phyloP scores from a whole-genome alignment of 2,329 filamentous ascomycete species.

The Boeremia lycopersici region DNA sequence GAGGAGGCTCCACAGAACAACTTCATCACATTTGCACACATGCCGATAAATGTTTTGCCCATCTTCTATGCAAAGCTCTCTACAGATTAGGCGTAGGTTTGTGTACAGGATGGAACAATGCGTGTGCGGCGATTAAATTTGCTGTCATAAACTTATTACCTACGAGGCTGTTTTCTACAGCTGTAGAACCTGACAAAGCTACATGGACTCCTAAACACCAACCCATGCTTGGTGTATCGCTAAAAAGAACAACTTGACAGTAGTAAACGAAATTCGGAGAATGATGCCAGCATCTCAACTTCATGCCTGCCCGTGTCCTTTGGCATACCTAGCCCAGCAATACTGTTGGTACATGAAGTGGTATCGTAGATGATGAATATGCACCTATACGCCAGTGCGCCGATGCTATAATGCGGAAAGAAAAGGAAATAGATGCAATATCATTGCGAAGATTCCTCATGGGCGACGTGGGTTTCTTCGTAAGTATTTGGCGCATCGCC shows the following conservation, averaged over 20 bases:
- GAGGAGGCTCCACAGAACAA: not conserved
- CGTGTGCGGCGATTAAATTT: not conserved
- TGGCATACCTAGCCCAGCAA: not conserved
- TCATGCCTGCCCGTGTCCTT: not conserved
- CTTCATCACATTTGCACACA: not conserved
- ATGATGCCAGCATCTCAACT: not conserved
- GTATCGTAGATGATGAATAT: conserved; percentile 5
- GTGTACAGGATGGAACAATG: no score
- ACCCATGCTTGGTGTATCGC: not conserved
- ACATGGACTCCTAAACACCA: not conserved
- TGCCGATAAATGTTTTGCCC: not conserved
- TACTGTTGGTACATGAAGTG: conserved; percentile 11
- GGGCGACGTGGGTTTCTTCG: not conserved
- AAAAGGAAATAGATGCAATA: not conserved
- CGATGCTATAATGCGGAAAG: not conserved
- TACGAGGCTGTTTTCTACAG: not conserved
- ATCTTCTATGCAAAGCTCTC: no score
- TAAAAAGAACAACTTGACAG: not conserved
- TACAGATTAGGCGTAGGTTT: no score
- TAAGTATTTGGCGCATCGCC: conserved; percentile 1
- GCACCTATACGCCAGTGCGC: conserved; percentile 3
- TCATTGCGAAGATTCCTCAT: conserved; percentile 4
- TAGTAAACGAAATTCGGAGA: not conserved
- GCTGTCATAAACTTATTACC: not conserved
- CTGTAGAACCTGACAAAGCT: not conserved